Percentiles rank a stretch among this genome's conserved stretches.
phyloP scores from a whole-genome alignment of 2,329 filamentous ascomycete species.

The Arachnopeziza araneosa region DNA sequence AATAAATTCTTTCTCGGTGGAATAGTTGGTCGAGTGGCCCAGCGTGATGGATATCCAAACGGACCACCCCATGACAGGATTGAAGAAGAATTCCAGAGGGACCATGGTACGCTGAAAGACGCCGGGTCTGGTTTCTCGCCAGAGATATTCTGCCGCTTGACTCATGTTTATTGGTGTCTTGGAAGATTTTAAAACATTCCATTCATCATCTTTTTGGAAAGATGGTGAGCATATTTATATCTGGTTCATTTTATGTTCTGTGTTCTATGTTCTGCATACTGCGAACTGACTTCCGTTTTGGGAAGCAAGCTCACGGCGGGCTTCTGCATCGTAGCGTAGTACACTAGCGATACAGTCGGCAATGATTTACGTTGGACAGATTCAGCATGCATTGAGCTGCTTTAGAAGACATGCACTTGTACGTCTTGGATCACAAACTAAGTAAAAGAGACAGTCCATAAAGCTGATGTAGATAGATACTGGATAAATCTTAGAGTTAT shows the following conservation, averaged over 20 bases:
- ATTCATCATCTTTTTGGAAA: no score
- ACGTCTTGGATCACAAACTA: no score
- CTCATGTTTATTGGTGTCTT: not conserved
- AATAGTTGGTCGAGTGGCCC: not conserved
- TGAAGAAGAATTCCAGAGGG: not conserved
- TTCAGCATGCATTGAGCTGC: no score
- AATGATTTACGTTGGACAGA: not conserved
- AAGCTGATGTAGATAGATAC: no score
- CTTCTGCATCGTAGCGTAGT: not conserved
- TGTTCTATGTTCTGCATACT: not conserved
- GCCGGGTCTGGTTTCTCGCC: not conserved
- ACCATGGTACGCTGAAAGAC: not conserved
- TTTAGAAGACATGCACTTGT: no score
- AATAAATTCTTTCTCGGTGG: not conserved
- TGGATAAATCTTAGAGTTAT: no score
- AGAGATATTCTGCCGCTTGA: not conserved
- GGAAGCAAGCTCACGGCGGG: not conserved
- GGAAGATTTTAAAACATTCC: not conserved
- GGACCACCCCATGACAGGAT: not conserved
- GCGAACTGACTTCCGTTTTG: not conserved
- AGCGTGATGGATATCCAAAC: not conserved
- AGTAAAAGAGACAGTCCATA: no score
- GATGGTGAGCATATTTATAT: not conserved
- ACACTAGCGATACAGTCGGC: not conserved
- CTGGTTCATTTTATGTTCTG: no score